Base-by-base conservation (phyloP, 2,329 filamentous ascomycete species). In the Fusarium lateritium region DNA sequence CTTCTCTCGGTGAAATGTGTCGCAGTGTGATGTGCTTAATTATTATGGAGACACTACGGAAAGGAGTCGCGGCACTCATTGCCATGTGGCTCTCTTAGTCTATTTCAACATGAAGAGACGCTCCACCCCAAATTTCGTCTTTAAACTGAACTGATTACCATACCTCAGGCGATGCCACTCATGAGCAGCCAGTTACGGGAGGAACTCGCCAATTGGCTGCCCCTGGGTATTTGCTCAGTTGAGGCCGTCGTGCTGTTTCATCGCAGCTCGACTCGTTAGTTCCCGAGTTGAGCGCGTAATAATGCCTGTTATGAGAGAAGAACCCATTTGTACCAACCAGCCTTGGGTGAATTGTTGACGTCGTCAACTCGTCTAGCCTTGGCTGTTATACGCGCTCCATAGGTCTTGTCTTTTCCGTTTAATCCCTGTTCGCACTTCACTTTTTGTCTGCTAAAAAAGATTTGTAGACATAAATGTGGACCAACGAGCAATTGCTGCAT, bases 401-500 rank as follows among this genome's bases (percentile, higher is more conserved):
- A 36, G 34, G 14, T 36, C 34, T 15, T 36, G 14, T 15, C 34
- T 7, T 15, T 36, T 36, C 34, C 14, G 17, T 15, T 36, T 8
- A 7, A 15, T 17, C 34, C 34, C 34, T 36, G 17, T 36, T 9
- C 14, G 17, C 14, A 17, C 14, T 36, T 36, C 14, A 17, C 34
- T 36, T 14, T 36, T 17, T 7, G 15, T 36, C 34, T 36, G 17
- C 34, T 36, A 36, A 36, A 36, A 36, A 17, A 36, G 14, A 36
- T 36, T 6, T 36, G 34, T 17, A 7, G 33, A 34, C 14, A 33
- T 33, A 33, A 7, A 33, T 52, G 51, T 56, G 36, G 57, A 61
- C 56, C 51, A 28, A 38, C 44, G 31, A 61, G 56, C 36, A 51
- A 60, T 55, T 60, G 14, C 42, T 42, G 56, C 56, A 60, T 55